These are phyloP conservation scores for Lecanicillium sp. DNA, from an alignment of 2,329 filamentous ascomycete species.

Conservation along the genomic window DNA sequence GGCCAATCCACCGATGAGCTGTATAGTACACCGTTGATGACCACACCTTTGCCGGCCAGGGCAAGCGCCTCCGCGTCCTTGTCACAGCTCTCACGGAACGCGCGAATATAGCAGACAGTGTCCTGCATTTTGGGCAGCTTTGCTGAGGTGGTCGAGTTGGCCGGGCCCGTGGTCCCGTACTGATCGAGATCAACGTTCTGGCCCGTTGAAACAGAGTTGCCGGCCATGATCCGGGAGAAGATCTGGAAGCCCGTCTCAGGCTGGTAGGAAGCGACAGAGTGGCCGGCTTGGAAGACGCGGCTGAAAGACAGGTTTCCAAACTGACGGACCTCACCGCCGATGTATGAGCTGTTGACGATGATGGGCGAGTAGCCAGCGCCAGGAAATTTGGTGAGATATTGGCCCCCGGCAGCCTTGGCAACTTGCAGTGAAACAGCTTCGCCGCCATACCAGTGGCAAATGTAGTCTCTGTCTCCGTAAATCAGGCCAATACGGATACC, in stretches of 20 bases:
- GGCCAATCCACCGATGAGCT: slow-evolving; percentile 36
- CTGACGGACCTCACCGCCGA: slow-evolving; percentile 68
- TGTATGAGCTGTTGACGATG: slow-evolving; percentile 59
- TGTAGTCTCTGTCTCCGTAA: slow-evolving; percentile 60
- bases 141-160: slow-evolving; percentile 52
- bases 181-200: slow-evolving; percentile 42
- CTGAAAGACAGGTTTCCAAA: slow-evolving; percentile 68
- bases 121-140: slow-evolving; percentile 40
- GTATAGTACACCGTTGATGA: slow-evolving; percentile 56
- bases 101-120: slow-evolving; percentile 56
- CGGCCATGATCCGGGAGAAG: slow-evolving; percentile 54
- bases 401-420: slow-evolving; percentile 39
- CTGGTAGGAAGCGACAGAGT: slow-evolving; percentile 56
- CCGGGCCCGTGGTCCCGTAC: slow-evolving; percentile 53
- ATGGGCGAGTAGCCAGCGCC: slow-evolving; percentile 67
- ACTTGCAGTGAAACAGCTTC: slow-evolving; percentile 64
- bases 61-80: slow-evolving; percentile 41
- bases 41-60: slow-evolving; percentile 45
- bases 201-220: slow-evolving; percentile 51
- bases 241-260: slow-evolving; percentile 53
- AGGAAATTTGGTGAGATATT: slow-evolving; percentile 51
- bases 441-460: slow-evolving; percentile 67
- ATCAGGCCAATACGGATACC: slow-evolving; percentile 66
- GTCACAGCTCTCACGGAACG: slow-evolving; percentile 44
- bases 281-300: slow-evolving; percentile 60